phyloP scores from a whole-genome alignment of 352 stramenopile genomes.

The Pythium pectinolyticum region DNA sequence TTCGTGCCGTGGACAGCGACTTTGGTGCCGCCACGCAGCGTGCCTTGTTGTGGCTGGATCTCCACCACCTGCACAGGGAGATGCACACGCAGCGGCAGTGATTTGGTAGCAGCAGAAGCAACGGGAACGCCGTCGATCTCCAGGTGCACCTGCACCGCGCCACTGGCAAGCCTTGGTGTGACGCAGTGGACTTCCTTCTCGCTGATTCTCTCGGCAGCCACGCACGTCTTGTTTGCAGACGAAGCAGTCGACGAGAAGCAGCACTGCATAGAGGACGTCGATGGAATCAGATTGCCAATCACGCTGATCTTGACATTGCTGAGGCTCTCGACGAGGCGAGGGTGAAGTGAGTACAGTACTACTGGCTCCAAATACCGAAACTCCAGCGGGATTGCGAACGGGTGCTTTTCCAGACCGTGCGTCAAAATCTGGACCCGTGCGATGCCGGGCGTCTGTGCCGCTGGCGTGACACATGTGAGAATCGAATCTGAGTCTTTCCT shows the following conservation, averaged over 20 bases:
- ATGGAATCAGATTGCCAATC: conserved; percentile 47
- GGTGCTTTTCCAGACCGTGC: conserved; percentile 24
- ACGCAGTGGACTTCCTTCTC: conserved; percentile 29
- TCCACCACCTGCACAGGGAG: conserved; percentile 16
- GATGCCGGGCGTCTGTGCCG: neutral
- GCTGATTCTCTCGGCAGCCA: conserved; percentile 12
- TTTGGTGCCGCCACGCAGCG: conserved; percentile 39
- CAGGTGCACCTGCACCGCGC: conserved; percentile 19
- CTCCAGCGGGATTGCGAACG: conserved; percentile 19
- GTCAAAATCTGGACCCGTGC: conserved; percentile 32
- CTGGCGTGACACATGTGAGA: conserved; percentile 9
- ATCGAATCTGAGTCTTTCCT: neutral
- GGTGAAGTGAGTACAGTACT: conserved; percentile 41
- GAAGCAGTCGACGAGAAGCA: conserved; percentile 60
- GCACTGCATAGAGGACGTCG: conserved; percentile 42
- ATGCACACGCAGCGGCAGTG: conserved; percentile 17
- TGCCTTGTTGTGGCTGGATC: conserved; percentile 33
- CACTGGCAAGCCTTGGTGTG: conserved; percentile 19
- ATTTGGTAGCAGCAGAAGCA: neutral
- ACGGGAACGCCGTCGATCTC: conserved; percentile 23
- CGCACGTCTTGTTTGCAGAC: neutral
- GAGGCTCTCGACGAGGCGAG: conserved; percentile 43
- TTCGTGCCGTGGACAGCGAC: conserved; percentile 47
- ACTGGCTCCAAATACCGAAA: conserved; percentile 41
- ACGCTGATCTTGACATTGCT: conserved; percentile 33